Conservation (phyloP, 495 filamentous ascomycete genomes). For the Aspergillus sparsus region DNA sequence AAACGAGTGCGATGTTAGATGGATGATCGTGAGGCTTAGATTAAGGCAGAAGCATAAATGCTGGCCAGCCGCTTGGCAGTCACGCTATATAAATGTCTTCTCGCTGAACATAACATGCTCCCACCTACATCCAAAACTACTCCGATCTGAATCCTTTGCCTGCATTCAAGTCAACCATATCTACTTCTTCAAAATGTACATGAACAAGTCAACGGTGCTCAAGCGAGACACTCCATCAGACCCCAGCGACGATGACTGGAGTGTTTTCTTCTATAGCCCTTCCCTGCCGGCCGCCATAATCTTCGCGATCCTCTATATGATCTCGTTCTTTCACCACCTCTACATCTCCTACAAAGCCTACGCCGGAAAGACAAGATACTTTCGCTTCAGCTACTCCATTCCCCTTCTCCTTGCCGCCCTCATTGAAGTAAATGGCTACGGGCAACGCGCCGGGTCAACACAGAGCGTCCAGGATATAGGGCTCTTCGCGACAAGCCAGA, state of each 20-base stretch:
- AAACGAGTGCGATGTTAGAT: no score
- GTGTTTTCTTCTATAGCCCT: conserved; percentile 12
- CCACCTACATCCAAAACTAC: no score
- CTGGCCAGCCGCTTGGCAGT: no score
- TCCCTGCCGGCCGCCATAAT: conserved; percentile 11
- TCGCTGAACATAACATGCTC: no score
- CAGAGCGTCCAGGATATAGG: conserved; percentile 19
- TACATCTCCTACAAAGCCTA: conserved; percentile 10
- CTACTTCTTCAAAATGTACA: no score
- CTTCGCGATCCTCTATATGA: conserved; percentile 5
- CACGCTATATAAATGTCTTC: no score
- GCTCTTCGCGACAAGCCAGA: conserved; percentile 29
- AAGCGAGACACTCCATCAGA: no score
- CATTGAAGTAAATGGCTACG: conserved; percentile 28
- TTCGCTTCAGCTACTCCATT: conserved; percentile 22
- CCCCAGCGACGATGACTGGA: conserved; percentile 10
- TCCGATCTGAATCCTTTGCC: no score
- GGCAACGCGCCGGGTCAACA: conserved; percentile 19
- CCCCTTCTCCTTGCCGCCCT: conserved; percentile 25
- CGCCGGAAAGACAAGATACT: conserved; percentile 1
- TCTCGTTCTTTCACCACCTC: conserved; percentile 5
- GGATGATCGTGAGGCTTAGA: no score
- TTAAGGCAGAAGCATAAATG: no score
- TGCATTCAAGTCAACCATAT: no score
- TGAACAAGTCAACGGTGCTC: no score